Base-by-base conservation (phyloP, 2,329 filamentous ascomycete genomes). In the Botrytis elliptica region DNA sequence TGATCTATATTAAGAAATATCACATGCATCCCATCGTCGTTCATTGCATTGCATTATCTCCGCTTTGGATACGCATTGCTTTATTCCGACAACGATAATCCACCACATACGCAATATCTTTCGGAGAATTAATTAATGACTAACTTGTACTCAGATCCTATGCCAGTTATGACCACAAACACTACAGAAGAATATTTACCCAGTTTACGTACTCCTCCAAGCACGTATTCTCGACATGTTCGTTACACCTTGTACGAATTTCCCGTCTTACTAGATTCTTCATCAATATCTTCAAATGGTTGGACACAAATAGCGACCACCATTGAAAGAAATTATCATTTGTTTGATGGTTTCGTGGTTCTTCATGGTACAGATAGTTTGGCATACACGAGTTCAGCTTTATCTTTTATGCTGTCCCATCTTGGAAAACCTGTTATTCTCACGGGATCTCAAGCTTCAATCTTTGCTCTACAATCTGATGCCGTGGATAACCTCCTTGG, bases 351-450 rank as follows among this genome's bases (percentile, higher is more conserved):
- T 7, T 93, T 93, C 77, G 90, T 93, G 3, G 85, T 93, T n/a
- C 85, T 92, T 42, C 91, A 93, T 78, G 91, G 91, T 59, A 93
- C 91, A 2, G 91, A 93, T 79, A 91, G 88, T 75, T 82, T 93
- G 72, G 90, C 88, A 22, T 93, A 93, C 80, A 92, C 91, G 10
- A 88, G 87, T 77, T 92, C 90, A 3, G 91, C 91, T 4, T 83
- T 93, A 72, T 92, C 89, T 78, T 93, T 93, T 83, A 93, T 93
- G 90, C 84, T 93, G 62, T 87, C 90, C 77, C 90, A 92, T 78
- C 84, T 93, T 20, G 91, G 90, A 25, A 93, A 93, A 81, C 90
- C 91, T 0, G 89, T 93, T 33, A 88, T 93, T 70, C 82, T 93
- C 63, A 93, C 91, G 52, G 86, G 86, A 7, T 87, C 86, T 10